Base-by-base conservation (phyloP, 305 asterid genomes). In the Caryopteris hybrid region DNA sequence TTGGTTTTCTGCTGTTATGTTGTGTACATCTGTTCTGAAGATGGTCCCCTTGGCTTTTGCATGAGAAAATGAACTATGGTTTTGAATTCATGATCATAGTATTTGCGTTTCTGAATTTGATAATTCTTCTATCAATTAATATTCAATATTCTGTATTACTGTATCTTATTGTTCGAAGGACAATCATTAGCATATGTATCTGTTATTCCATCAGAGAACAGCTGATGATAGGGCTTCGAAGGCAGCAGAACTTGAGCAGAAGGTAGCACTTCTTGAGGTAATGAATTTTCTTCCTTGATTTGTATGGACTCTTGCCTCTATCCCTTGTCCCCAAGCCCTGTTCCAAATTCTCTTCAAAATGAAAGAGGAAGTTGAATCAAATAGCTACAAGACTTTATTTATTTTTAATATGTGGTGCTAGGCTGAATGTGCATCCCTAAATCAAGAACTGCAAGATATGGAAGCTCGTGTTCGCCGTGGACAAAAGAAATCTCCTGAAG, bases 191-290 rank as follows among this genome's bases (percentile, higher is more conserved):
- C 64, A 25, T 58, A 8, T 71, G 54, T 36, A 51, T 66, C 39
- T 43, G 47, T 76, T 65, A 39, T 60, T 71, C 75, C 79, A 76
- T 71, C 86, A 95, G 99, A 92, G 99, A 78, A 79, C 90, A 72
- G 95, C 95, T 66, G 99, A 90, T 81, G 99, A 92, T 53, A 84
- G 97, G 81, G 87, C 96, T 72, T 78, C 91, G 60, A 95, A 88
- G 83, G 93, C 95, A 66, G 83, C 95, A 53, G 99, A 95, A 55
- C 95, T 95, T 84, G 99, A 95, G 91, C 99, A 92, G 83, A 95
- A 92, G 82, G 90, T 88, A 60, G 97, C 91, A 70, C 84, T 89
- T 81, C 98, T 95, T 67, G 98, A 95, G 98, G 99, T 95, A 81
- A 68, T 74, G 46, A 50, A 27, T 60, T 51, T 71, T 70, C 57